These are phyloP conservation scores for Sordariomycetes sp. DNA, from an alignment of 2,329 filamentous ascomycete genomes.

Conservation along the genomic window DNA sequence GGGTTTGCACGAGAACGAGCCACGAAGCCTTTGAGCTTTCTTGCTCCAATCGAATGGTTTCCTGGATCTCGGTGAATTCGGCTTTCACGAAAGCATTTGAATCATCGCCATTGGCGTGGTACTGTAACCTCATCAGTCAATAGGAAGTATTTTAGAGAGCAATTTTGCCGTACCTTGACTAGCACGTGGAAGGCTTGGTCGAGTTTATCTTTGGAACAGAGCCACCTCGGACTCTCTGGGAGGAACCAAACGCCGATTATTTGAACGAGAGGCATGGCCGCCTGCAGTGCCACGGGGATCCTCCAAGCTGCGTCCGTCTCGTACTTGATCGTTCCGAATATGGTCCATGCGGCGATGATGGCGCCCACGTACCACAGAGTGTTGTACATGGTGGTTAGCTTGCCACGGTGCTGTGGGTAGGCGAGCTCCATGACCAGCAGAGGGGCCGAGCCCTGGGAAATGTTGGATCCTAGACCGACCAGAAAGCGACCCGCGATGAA, in stretches of 20 bases:
- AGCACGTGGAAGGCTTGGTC: constrained; percentile 5
- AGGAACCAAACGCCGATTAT: constrained; percentile 7
- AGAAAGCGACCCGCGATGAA: background rate
- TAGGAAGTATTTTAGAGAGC: no score
- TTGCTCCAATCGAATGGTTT: constrained; percentile 6
- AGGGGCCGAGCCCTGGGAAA: constrained; percentile 5
- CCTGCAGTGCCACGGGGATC: constrained; percentile 1
- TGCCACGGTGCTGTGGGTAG: constrained; percentile 4
- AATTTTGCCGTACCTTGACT: background rate
- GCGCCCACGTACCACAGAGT: constrained; percentile 7
- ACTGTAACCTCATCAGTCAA: constrained; percentile 7
- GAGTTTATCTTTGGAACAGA: constrained; percentile 10
- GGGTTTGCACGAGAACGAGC: constrained; percentile 3
- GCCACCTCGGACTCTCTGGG: constrained; percentile 38
- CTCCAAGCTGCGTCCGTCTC: background rate
- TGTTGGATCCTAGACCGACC: constrained; percentile 3
- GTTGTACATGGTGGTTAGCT: constrained; percentile 6
- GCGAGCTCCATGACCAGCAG: constrained; percentile 7
- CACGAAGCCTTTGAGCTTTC: constrained; percentile 1
- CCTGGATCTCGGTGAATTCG: constrained; percentile 10
- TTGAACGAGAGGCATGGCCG: background rate
- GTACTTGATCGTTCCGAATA: constrained; percentile 6
- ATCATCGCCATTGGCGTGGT: constrained; percentile 9
- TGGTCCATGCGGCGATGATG: constrained; percentile 10
- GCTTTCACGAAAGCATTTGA: constrained; percentile 7